Evolutionary conservation across 2,329 filamentous ascomycete genomes (phyloP), one percentile per base, ranked within the genome.

Genomic region (Immersiporthe knoxdaviesiana): DNA sequence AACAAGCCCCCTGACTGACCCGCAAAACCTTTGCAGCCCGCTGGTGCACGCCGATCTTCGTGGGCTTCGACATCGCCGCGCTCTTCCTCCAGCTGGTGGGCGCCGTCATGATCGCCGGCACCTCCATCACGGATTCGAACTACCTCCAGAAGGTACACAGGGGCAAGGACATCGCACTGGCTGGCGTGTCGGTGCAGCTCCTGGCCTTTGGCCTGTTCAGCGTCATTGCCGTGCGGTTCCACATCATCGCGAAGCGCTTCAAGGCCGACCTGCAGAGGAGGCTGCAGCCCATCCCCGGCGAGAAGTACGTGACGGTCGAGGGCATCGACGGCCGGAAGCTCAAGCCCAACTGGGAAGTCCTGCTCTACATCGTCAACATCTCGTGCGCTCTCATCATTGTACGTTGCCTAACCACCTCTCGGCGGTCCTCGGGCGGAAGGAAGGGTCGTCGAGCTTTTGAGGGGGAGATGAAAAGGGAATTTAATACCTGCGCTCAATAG

Each of bases 161-260:
- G 21, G 81, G 81, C 16, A 81, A 79, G 68, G 68, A 75, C 10
- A 76, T 83, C 44, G 81, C 81, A 2, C 73, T 81, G 24, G 73
- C 74, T 4, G 81, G 81, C n/a, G 79, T 83, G 8, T 76, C 76
- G n/a, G 69, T 82, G 1, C 83, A 85, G 68, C 76, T 85, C 16
- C 73, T 72, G 0, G 83, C 80, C 1, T 85, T 85, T 68, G 82
- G 83, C 0, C 74, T 85, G 2, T 85, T 85, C 67, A 78, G 77
- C 5, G 67, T 85, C 35, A 75, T 83, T 7, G 82, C 83, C 0
- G 75, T 79, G 3, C 79, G 83, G 8, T 85, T 85, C 72, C 81
- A 84, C 71, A 83, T 84, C 66, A 81, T 79, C 5, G 82, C 81
- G 1, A 79, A 77, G 67, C 74, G 74, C 32, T 83, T 82, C 72